Percentiles rank a stretch among this genome's conserved stretches.
phyloP scores from a whole-genome alignment of 225 moss, liverwort and hornwort genomes.

The Sphagnum tenellum region DNA sequence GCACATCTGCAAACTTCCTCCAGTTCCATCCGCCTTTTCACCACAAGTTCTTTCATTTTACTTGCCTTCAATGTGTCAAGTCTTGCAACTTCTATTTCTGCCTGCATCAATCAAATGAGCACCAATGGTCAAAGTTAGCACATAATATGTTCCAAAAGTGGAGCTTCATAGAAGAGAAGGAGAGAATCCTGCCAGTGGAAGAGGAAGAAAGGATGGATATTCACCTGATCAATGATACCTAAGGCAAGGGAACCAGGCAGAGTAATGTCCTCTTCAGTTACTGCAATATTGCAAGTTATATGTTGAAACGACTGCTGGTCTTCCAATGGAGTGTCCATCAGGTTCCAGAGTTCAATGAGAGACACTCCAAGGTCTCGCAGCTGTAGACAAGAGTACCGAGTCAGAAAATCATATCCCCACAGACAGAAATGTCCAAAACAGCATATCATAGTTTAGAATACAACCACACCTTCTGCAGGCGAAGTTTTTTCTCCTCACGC shows the following conservation, averaged over 20 bases:
- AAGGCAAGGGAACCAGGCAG: constrained; percentile 58
- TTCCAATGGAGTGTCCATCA: constrained; percentile 81
- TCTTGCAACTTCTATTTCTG: constrained; percentile 87
- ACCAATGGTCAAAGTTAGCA: not conserved
- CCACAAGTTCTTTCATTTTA: constrained; percentile 97
- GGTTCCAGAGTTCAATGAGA: constrained; percentile 90
- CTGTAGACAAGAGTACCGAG: constrained; percentile 17
- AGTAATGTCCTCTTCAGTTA: constrained; percentile 65
- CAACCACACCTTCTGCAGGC: constrained; percentile 57
- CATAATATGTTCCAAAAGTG: not conserved
- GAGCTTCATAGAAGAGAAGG: not conserved
- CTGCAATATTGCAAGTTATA: constrained; percentile 79
- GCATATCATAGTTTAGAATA: not conserved
- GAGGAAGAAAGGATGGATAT: too few species aligned
- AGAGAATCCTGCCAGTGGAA: not conserved
- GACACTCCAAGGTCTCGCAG: constrained; percentile 82
- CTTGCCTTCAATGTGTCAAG: constrained; percentile 74
- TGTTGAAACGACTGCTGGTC: constrained; percentile 84
- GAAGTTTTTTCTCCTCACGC: constrained; percentile 82
- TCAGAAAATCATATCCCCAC: not conserved
- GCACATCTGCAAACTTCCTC: constrained; percentile 89
- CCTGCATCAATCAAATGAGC: constrained; percentile 27
- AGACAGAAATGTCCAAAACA: not conserved
- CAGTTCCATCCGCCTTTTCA: constrained; percentile 78
- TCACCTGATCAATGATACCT: constrained; percentile 83